phyloP scores from a whole-genome alignment of 2,329 filamentous ascomycete species.

The Pestalotiopsis fici region DNA sequence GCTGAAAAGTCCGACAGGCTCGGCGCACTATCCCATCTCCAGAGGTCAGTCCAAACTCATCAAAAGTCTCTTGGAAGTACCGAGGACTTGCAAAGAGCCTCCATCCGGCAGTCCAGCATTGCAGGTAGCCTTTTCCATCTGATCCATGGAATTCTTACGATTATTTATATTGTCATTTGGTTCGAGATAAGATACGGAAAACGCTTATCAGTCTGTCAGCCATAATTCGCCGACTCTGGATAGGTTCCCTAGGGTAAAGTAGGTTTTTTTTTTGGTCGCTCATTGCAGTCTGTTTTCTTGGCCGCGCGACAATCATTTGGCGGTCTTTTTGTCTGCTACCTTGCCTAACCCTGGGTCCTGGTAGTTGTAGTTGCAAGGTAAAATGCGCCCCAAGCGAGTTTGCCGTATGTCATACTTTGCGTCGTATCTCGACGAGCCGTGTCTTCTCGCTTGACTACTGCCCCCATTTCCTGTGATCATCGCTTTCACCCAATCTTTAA shows the following conservation, averaged over 20 bases:
- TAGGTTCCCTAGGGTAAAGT: not conserved
- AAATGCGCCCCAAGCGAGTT: not conserved
- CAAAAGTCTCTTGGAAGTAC: slow-evolving; percentile 19
- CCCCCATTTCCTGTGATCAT: slow-evolving; percentile 5
- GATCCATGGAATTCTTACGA: slow-evolving; percentile 12
- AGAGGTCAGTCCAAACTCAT: not conserved
- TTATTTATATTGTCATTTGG: slow-evolving; percentile 13
- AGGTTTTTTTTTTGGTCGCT: not conserved
- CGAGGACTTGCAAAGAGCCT: slow-evolving; percentile 20
- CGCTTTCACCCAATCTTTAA: slow-evolving; percentile 9
- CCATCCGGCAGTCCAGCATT: slow-evolving; percentile 11
- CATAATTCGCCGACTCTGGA: slow-evolving; percentile 8
- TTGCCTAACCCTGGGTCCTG: not conserved
- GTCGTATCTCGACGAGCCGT: not conserved
- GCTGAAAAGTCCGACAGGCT: not conserved
- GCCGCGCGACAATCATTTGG: not conserved
- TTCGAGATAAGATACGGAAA: slow-evolving; percentile 4
- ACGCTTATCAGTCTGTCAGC: slow-evolving; percentile 5
- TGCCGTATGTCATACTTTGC: slow-evolving; percentile 3
- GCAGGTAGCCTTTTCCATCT: not conserved
- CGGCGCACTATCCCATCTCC: not conserved
- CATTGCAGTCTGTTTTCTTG: not conserved
- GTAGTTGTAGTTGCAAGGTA: no score
- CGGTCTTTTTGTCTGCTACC: not conserved
- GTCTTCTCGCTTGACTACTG: not conserved